Base-by-base conservation (phyloP, 2,329 filamentous ascomycete genomes). In the Diplodia seriata region DNA sequence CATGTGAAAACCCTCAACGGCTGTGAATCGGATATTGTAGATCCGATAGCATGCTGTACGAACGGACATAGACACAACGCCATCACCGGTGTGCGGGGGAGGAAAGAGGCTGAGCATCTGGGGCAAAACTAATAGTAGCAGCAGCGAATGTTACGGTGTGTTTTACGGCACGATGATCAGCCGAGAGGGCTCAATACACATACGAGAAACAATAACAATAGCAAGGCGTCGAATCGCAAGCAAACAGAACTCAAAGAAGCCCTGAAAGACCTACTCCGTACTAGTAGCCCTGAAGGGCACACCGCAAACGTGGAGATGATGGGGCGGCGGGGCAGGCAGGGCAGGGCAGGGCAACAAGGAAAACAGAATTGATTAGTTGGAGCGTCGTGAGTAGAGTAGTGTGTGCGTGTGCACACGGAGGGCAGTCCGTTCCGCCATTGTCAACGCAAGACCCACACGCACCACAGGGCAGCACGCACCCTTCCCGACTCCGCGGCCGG, bases 221-320 rank as follows among this genome's bases (percentile, higher is more conserved):
- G 43, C 43, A 47, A 47, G 43, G 43, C 43, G 43, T n/a, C 43
- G n/a, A 47, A 20, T 47, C 43, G 43, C 43, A 47, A 47, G 43
- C 43, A 47, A 47, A n/a, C 33, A 12, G 8, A 38, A 12, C 1
- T 9, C 31, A 9, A 9, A 38, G 9, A 14, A 47, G 43, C 43
- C 18, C 43, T 47, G 43, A 11, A 33, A 47, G 43, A 3, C 43
- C 43, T n/a, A 47, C 43, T 20, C 43, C 18, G 43, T 47, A 8
- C 18, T 47, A 47, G 43, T 47, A 47, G 43, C 43, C 43, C 43
- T 47, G n/a, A 20, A 47, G n/a, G 43, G 18, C 20, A 47, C 43
- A 47, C 43, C 43, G 43, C 43, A 47, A 47, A 20, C 43, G n/a
- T 47, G 43, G 43, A 20, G 43, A 38, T 38, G 36, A 11, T 12